Base-by-base conservation (phyloP, 2,329 filamentous ascomycete species). In the Thermoascus crustaceus region DNA sequence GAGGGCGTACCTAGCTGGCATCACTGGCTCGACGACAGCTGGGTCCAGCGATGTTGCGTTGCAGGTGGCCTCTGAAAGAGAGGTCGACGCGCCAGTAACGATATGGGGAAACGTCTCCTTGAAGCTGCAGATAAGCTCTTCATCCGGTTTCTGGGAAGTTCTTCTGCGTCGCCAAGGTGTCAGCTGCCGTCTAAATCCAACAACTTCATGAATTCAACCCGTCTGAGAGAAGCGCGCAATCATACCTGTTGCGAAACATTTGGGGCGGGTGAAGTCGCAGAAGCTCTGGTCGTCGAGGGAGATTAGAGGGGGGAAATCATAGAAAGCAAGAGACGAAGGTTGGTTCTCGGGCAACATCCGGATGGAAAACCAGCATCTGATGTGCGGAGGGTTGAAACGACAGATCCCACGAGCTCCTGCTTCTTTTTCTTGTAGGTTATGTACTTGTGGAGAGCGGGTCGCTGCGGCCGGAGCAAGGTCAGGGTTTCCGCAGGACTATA, bases 71-170 rank as follows among this genome's bases (percentile, higher is more conserved):
- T 51, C 50, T 71, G 60, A 35, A 70, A 52, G 39, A 47, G 63
- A 52, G 38, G n/a, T n/a, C n/a, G n/a, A n/a, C n/a, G 67, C 67
- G 39, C 72, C 68, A 35, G 73, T 66, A 38, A 73, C 67, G 42
- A 93, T 69, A 50, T 88, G 78, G 30, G 85, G 82, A 54, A 94
- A 94, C 48, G 77, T 80, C 53, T 85, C 77, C 60, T 84, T 84
- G 66, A 94, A 94, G 59, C 78, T 80, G 63, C 79, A 79, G 58
- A 91, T 79, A 55, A 94, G 73, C 52, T 88, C 85, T 56, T 88
- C 83, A 59, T 78, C 80, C 37, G 87, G 87, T 68, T 94, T 94
- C 62, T 87, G 84, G 37, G 83, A 79, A 60, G 76, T 86, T 54
- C 76, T 84, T 65, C 81, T 85, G 48, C 39, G 48, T 32, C 30